Evolutionary conservation across 1,284 basidiomycete species (phyloP).

Genomic region (Leccinum griseonigrum): DNA sequence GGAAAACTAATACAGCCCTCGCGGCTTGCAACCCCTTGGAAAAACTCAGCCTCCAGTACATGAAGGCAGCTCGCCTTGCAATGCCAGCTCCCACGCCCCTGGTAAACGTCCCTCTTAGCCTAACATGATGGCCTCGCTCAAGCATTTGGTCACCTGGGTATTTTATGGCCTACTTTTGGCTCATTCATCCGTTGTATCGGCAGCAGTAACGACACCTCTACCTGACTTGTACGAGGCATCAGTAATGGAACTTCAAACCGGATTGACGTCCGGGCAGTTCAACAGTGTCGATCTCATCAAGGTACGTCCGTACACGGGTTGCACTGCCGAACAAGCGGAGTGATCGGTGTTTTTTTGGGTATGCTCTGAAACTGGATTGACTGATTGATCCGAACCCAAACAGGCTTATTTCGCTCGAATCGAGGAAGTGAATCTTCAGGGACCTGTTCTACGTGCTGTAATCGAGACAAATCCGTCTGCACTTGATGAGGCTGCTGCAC

Average conservation of each 20-base stretch:
- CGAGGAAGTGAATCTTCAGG: constrained; percentile 67
- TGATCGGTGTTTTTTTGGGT: not conserved
- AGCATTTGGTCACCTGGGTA: constrained; percentile 9
- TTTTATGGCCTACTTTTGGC: constrained; percentile 6
- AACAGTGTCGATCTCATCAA: constrained; percentile 66
- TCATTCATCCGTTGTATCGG: constrained; percentile 10
- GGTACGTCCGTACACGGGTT: constrained; percentile 30
- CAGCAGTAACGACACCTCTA: constrained; percentile 23
- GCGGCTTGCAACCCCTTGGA: not conserved
- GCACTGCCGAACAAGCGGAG: not conserved
- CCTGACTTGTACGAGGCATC: constrained; percentile 67
- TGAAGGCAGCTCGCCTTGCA: constrained; percentile 5
- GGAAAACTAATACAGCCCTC: constrained; percentile 5
- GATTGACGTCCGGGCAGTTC: constrained; percentile 51
- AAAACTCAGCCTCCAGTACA: constrained; percentile 2
- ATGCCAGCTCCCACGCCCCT: not conserved
- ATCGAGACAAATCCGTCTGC: constrained; percentile 64
- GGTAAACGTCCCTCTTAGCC: not conserved
- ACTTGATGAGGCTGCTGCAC: constrained; percentile 47
- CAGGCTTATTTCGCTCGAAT: constrained; percentile 71
- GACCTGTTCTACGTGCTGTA: constrained; percentile 58
- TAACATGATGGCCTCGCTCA: constrained; percentile 5
- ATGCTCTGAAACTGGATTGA: not conserved
- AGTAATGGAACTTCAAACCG: constrained; percentile 52
- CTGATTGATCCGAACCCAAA: not conserved